These are phyloP conservation scores for Sclerotinia spermophila DNA, from an alignment of 2,329 filamentous ascomycete species.

Conservation along the genomic window DNA sequence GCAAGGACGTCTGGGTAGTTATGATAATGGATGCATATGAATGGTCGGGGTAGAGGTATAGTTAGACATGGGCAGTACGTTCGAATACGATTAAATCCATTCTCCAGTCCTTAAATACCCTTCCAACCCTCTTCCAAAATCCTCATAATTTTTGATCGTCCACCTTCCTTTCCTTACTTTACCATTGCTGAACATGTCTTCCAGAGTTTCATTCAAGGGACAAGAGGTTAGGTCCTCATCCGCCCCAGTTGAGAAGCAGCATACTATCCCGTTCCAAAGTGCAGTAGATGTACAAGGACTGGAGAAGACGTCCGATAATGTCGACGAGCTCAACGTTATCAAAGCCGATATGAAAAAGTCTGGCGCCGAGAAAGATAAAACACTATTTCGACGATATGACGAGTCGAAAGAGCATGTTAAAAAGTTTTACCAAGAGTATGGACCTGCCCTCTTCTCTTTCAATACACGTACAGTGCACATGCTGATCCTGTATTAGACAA, in stretches of 20 bases:
- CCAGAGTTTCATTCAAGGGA: not conserved
- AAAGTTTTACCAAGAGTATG: conserved; percentile 69
- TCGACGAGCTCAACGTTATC: conserved; percentile 54
- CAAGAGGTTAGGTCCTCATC: not conserved
- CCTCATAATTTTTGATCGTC: not conserved
- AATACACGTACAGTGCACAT: not conserved
- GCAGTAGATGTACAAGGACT: conserved; percentile 36
- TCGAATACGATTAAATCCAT: too few species aligned
- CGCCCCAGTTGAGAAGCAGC: not conserved
- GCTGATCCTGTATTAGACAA: conserved; percentile 38
- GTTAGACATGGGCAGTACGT: too few species aligned
- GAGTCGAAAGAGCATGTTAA: conserved; percentile 80
- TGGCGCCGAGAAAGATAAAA: conserved; percentile 73
- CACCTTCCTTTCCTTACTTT: not conserved
- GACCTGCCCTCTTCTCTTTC: not conserved
- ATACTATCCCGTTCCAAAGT: not conserved
- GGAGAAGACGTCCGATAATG: conserved; percentile 46
- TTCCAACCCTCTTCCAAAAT: not conserved
- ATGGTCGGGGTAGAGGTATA: not conserved
- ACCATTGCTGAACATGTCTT: not conserved
- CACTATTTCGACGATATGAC: conserved; percentile 77
- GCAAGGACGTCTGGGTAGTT: not conserved
- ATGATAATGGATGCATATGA: not conserved
- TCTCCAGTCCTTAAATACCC: too few species aligned
- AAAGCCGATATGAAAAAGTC: conserved; percentile 51